Conservation (phyloP, 306 rosid genomes). For the Medicago lupulina region DNA sequence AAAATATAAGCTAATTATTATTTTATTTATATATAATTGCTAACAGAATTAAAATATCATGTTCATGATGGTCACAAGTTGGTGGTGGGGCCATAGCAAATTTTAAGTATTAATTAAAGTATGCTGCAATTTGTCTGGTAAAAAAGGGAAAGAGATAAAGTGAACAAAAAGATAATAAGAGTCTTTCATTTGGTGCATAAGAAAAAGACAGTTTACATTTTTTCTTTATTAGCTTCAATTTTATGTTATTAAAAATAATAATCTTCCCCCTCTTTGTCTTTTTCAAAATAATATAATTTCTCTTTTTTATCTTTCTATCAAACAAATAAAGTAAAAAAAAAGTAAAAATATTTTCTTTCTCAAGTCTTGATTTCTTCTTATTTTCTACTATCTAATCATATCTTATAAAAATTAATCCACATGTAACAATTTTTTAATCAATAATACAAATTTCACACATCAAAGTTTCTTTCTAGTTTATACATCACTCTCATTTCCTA, state of each 20-base stretch:
- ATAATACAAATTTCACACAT: background rate
- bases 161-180: constrained; percentile 4
- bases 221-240: background rate
- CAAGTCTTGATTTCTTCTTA: background rate
- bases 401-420: background rate
- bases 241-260: background rate
- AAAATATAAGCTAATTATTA: background rate
- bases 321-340: background rate
- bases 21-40: background rate
- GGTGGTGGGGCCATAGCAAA: background rate
- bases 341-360: background rate
- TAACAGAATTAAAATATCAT: background rate
- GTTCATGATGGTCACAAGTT: background rate
- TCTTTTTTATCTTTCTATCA: background rate
- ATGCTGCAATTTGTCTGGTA: background rate
- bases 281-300: background rate
- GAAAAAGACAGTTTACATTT: background rate
- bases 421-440: background rate
- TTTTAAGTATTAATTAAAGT: background rate
- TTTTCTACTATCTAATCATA: background rate
- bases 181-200: background rate
- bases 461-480: background rate
- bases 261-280: background rate
- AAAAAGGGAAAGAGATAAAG: background rate
- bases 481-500: background rate